phyloP scores from a whole-genome alignment of 441 rosid species.

The Gossypium trilobum region DNA sequence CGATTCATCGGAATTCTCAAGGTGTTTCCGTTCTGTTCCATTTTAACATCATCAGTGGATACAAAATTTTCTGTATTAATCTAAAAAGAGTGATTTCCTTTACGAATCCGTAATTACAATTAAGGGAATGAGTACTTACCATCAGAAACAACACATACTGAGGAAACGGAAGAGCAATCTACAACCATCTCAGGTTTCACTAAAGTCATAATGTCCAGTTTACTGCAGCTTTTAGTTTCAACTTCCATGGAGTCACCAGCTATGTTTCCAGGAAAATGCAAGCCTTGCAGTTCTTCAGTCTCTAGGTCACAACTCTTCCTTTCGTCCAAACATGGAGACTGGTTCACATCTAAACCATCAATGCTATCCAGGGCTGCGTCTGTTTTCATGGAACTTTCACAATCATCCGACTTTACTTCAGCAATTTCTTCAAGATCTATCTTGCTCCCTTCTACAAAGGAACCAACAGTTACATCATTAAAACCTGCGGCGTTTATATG shows the following conservation, averaged over 20 bases:
- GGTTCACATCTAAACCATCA: background rate
- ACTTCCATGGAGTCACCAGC: conserved; percentile 7
- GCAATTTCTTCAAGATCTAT: conserved; percentile 1
- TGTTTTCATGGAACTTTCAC: background rate
- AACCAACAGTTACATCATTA: conserved; percentile 4
- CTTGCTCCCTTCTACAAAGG: conserved; percentile 5
- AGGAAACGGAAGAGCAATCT: background rate
- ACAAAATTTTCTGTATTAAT: background rate
- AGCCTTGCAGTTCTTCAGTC: conserved; percentile 10
- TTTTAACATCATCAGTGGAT: background rate
- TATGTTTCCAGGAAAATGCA: background rate
- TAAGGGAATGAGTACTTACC: conserved; percentile 15
- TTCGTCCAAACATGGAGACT: background rate
- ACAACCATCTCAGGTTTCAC: conserved; percentile 4
- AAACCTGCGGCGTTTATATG: background rate
- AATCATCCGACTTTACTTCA: conserved; percentile 2
- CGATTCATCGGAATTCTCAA: conserved; percentile 14
- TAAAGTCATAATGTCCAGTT: background rate
- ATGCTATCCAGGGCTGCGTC: background rate
- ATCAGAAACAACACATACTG: conserved; percentile 4
- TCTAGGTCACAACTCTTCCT: background rate
- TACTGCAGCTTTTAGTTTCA: background rate
- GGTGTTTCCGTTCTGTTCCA: conserved; percentile 16
- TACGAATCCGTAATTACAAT: background rate
- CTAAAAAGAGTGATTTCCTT: background rate